Evolutionary conservation across 192 early-diverging fungal species (phyloP), one percentile per base, ranked within the genome.

Genomic region (Rhizoclosmatium sp.): DNA sequence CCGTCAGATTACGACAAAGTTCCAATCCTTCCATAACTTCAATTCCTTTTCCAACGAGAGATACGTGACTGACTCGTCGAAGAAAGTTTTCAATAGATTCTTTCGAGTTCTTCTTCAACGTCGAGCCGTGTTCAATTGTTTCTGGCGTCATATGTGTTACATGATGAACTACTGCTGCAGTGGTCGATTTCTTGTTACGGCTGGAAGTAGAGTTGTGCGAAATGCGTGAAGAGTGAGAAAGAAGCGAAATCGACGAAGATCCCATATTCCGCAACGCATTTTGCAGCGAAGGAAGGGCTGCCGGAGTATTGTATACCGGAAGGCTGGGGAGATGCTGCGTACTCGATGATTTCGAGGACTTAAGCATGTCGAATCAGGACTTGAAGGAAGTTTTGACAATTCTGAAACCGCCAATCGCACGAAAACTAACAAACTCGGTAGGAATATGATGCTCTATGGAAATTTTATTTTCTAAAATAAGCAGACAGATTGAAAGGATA

Each of bases 71-170:
- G 56, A 85, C 76, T 16, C 86, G 75, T 42, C 65, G 21, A 47
- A 87, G 68, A 75, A 87, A 88, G n/a, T 75, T 74, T 45, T 86
- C 86, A 3, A 75, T 65, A 3, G 62, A 56, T 71, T 88, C 85
- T 31, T 48, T 54, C 54, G 68, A 77, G 41, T 14, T 73, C 46
- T 79, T 75, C 75, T 84, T 88, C 49, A 82, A 78, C 31, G 84
- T 88, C 19, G 82, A 84, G 9, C 84, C 87, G 40, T 69, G 69
- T 47, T 81, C 80, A 19, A 88, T 73, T 10, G 73, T 44, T 48
- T 85, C 84, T 7, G 62, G 59, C 40, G 87, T 85, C 62, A 85
- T 80, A 31, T 78, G 49, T 4, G 19, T 59, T 7, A 42, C 31
- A 9, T 69, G 67, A 12, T 21, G 0, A 21, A n/a, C 21, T 69